Evolutionary conservation across 345 rosid genomes (phyloP), one percentile per base, ranked within the genome.

Genomic region (Melastoma malabathricum): DNA sequence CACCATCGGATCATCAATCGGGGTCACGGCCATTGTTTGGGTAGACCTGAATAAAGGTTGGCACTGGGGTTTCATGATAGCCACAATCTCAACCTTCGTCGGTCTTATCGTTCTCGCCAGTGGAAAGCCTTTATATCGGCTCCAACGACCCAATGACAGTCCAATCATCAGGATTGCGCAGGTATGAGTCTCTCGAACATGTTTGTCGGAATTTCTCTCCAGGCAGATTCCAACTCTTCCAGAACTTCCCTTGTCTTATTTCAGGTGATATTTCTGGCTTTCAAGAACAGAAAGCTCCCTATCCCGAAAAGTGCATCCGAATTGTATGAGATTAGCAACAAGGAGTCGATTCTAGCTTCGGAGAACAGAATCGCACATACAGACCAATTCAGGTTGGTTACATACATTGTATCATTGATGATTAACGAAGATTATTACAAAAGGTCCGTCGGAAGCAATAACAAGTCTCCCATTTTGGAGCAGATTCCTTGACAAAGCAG

Each of bases 401-500:
- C 6, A 31, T 31, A 31, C 2, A 31, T 31, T 9, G 3, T 31
- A 31, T 31, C 38, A 31, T 9, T 5, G 6, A 31, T 9, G 10
- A 31, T 31, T 31, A 9, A 31, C 10, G 38, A 9, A 27, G 38
- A 31, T 31, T 5, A 5, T 7, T 31, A 31, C 38, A 31, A 31
- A 31, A 31, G 38, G 38, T 9, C 38, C 10, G 9, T 9, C 10
- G 10, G 38, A 31, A 31, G 3, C 38, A 31, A 9, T 31, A 5
- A 31, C 38, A 31, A 31, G 7, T 15, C 43, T 15, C 38, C 18
- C 7, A 1, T 43, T 13, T 14, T 8, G 16, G 10, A 17, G 44
- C 59, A 64, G 60, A 16, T 53, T 58, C 51, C 25, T 59, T 2
- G 69, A 55, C 52, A 59, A 45, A 49, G 69, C 57, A 3, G 57